Conservation (phyloP, 345 rosid genomes). For the Salix viminalis region DNA sequence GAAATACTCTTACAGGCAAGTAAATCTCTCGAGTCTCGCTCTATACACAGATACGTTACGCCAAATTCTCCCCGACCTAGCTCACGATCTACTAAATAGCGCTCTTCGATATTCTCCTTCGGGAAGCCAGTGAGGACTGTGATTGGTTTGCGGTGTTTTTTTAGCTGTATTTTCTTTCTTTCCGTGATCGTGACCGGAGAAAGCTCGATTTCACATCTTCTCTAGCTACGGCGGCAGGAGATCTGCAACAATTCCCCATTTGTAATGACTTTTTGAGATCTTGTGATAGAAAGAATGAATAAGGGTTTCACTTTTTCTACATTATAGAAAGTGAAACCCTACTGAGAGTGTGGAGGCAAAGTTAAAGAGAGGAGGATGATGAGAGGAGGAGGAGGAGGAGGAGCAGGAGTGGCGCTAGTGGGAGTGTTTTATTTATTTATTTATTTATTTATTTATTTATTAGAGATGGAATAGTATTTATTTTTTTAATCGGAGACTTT, state of each 20-base stretch:
- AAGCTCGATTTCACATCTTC: conserved; percentile 92
- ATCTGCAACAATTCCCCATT: conserved; percentile 99
- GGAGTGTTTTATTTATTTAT: conserved; percentile 1
- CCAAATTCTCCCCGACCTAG: conserved; percentile 99
- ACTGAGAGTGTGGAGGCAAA: not conserved
- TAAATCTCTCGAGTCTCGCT: conserved; percentile 64
- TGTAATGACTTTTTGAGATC: not conserved
- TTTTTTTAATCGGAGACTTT: conserved; percentile 15
- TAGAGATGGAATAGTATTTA: not conserved
- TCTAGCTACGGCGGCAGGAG: conserved; percentile 97
- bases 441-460: not conserved
- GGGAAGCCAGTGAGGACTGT: conserved; percentile 67
- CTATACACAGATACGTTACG: conserved; percentile 91
- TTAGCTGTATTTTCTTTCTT: conserved; percentile 55
- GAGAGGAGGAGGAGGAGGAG: not conserved
- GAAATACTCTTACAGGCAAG: conserved; percentile 96
- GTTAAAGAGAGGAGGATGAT: not conserved
- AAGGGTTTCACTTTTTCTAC: conserved; percentile 20
- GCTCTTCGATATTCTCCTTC: conserved; percentile 90
- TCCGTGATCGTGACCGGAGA: conserved; percentile 61
- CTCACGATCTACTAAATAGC: conserved; percentile 85
- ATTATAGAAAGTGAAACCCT: conserved; percentile 8
- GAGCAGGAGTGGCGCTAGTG: not conserved
- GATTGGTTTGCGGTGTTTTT: conserved; percentile 49
- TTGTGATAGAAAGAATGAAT: not conserved